A percentile compares a stretch with the other conserved stretches of the same genome.
These are phyloP conservation scores for Clonostachys rhizophaga DNA, from an alignment of 2,329 filamentous ascomycete genomes.

Conservation along the genomic window DNA sequence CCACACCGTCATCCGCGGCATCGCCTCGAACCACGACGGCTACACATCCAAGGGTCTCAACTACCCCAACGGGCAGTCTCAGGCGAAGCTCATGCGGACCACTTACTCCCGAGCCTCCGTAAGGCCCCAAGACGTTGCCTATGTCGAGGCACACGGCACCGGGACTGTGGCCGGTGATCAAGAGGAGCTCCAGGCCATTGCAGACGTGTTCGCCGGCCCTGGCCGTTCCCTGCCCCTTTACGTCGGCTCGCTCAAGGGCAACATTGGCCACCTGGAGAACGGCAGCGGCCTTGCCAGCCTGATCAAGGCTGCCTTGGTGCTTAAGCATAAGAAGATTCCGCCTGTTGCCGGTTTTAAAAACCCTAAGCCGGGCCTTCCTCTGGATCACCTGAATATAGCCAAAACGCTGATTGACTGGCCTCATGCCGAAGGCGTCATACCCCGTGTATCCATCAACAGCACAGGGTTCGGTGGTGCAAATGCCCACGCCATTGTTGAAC, in stretches of 20 bases:
- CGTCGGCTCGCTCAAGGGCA: slow-evolving; percentile 10
- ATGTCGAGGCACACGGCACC: slow-evolving; percentile 49
- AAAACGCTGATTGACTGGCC: slow-evolving; percentile 37
- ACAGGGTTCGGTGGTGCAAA: slow-evolving; percentile 42
- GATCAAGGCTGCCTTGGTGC: slow-evolving; percentile 46
- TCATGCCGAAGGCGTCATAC: slow-evolving; percentile 35
- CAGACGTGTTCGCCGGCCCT: slow-evolving; percentile 29
- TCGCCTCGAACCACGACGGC: slow-evolving; percentile 52
- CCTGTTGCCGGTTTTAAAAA: slow-evolving; percentile 45
- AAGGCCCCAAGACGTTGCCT: slow-evolving; percentile 19
- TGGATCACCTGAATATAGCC: slow-evolving; percentile 40
- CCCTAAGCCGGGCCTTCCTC: slow-evolving; percentile 42
- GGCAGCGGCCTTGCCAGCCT: slow-evolving; percentile 45
- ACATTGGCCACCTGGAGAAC: slow-evolving; percentile 45
- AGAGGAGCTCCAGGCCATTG: slow-evolving; percentile 44
- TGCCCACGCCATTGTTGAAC: slow-evolving; percentile 30
- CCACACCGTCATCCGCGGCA: slow-evolving; percentile 39
- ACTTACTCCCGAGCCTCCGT: slow-evolving; percentile 24
- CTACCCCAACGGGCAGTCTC: slow-evolving; percentile 45
- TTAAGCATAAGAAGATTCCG: slow-evolving; percentile 43
- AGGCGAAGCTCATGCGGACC: slow-evolving; percentile 30
- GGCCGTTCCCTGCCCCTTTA: slow-evolving; percentile 27
- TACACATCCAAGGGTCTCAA: slow-evolving; percentile 42
- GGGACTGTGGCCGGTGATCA: slow-evolving; percentile 52
- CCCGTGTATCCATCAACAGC: slow-evolving; percentile 27